A percentile compares a stretch with the other conserved stretches of the same genome.
These are phyloP conservation scores for Beauveria rudraprayagi DNA, from an alignment of 2,329 filamentous ascomycete genomes.

Conservation along the genomic window DNA sequence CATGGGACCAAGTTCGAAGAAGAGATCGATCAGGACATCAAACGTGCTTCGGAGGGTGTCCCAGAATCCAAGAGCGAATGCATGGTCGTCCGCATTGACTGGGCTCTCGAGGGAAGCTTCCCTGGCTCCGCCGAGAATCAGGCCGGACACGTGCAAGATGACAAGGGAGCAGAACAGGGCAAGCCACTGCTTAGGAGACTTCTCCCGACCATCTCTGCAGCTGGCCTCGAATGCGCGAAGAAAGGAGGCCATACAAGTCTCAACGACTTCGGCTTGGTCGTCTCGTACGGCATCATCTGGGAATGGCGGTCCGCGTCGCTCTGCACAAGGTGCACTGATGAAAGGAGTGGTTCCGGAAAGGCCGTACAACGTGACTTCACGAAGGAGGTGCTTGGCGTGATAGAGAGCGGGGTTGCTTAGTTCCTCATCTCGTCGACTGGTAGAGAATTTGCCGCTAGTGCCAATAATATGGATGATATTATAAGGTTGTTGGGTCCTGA, in stretches of 20 bases:
- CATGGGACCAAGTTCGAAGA: neutral
- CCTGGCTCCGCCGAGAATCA: constrained; percentile 40
- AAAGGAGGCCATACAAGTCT: constrained; percentile 43
- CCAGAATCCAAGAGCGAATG: constrained; percentile 1
- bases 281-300: constrained; percentile 38
- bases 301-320: constrained; percentile 15
- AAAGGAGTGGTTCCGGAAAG: constrained; percentile 39
- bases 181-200: constrained; percentile 39
- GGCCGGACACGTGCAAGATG: constrained; percentile 49
- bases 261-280: constrained; percentile 39
- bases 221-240: constrained; percentile 44
- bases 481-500: constrained; percentile 39
- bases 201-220: constrained; percentile 25
- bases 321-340: constrained; percentile 23
- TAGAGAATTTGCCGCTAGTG: constrained; percentile 41
- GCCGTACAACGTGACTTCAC: constrained; percentile 48
- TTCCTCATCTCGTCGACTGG: constrained; percentile 40
- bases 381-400: constrained; percentile 45
- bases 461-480: constrained; percentile 46
- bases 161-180: constrained; percentile 47
- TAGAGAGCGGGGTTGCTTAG: constrained; percentile 42
- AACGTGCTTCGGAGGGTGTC: neutral
- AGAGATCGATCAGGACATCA: neutral
- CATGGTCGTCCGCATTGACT: constrained; percentile 4
- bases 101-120: constrained; percentile 1